Conservation (phyloP, 176 grass and related monocot genomes). For the Oryza officinalis region DNA sequence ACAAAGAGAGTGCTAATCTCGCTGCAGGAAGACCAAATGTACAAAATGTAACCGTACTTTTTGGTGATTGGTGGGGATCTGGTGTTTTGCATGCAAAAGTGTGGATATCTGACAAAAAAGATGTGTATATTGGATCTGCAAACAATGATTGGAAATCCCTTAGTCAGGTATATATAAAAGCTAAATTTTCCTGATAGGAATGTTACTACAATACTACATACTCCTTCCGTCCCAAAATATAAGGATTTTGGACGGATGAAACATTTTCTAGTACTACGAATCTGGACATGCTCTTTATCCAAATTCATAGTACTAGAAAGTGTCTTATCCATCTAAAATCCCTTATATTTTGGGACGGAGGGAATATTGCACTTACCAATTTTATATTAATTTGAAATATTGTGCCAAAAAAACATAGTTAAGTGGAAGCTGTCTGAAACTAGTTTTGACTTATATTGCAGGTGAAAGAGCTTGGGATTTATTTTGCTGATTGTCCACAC, state of each 20-base stretch:
- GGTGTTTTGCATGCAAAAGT: conserved; percentile 92
- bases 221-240: too few species aligned
- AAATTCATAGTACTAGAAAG: too few species aligned
- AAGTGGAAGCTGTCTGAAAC: background rate
- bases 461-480: conserved; percentile 93
- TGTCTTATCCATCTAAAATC: too few species aligned
- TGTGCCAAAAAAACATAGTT: background rate
- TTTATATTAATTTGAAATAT: background rate
- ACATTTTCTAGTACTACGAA: too few species aligned
- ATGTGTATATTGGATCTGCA: conserved; percentile 89
- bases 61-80: conserved; percentile 85
- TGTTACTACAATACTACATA: background rate
- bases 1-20: conserved; percentile 76
- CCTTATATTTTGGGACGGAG: too few species aligned
- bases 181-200: background rate
- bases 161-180: conserved; percentile 59
- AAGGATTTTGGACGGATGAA: too few species aligned
- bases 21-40: conserved; percentile 83
- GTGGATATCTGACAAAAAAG: conserved; percentile 87
- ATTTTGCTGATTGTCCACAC: conserved; percentile 69
- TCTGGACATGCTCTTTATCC: too few species aligned
- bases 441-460: conserved; percentile 36
- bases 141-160: conserved; percentile 99
- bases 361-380: background rate
- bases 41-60: conserved; percentile 79